A percentile compares a stretch with the other conserved stretches of the same genome.
These are phyloP conservation scores for Graphiopsis chlorocephala DNA, from an alignment of 2,329 filamentous ascomycete species.

Conservation along the genomic window DNA sequence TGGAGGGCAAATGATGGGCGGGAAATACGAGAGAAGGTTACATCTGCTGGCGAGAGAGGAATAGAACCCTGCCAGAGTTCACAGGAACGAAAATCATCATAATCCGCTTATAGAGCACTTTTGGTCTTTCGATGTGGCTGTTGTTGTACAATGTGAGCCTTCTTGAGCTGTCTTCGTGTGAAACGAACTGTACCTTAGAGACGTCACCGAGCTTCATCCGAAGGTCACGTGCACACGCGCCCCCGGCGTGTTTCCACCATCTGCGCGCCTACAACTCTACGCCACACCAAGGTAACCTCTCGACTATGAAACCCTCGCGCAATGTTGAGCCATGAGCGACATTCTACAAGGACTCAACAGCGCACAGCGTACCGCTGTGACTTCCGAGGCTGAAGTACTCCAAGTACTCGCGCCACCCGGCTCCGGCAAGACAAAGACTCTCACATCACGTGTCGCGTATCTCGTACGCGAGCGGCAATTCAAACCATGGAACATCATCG, in stretches of 20 bases:
- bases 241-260: background rate
- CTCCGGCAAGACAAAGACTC: conserved; percentile 89
- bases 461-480: conserved; percentile 70
- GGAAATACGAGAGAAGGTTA: background rate
- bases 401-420: conserved; percentile 64
- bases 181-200: no score
- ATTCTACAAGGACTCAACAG: conserved; percentile 62
- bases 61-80: background rate
- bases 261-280: background rate
- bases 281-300: background rate
- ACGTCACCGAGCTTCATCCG: background rate
- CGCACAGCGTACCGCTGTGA: conserved; percentile 63
- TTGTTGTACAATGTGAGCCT: background rate
- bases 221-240: background rate
- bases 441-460: conserved; percentile 89
- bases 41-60: background rate
- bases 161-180: no score
- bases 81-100: background rate
- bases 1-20: background rate
- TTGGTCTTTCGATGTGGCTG: background rate
- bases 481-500: conserved; percentile 82
- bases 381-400: conserved; percentile 57
- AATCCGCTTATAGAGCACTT: background rate
- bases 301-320: background rate
- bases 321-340: conserved; percentile 44